Evolutionary conservation across 805 yeast genomes (phyloP), one percentile per base, ranked within the genome.

Genomic region (Tanozyma kutaoensis): DNA sequence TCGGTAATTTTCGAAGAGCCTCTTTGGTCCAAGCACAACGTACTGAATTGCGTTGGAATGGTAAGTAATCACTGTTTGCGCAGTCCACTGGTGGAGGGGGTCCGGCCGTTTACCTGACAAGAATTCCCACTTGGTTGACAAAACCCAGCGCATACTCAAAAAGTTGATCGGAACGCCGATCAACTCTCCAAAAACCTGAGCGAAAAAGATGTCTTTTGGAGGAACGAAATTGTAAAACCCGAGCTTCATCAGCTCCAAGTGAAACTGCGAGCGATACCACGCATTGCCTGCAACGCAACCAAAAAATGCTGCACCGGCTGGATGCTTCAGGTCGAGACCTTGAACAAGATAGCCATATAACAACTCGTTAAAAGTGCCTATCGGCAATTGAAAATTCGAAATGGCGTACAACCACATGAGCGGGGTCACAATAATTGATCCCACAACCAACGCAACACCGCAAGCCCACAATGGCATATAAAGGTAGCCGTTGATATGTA

Each of bases 181-280:
- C 11, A 65, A 27, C 34, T 66, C 71, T 2, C 75, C 75, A 36
- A 60, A 54, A 4, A 69, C 35, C 37, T 69, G 75, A 0, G 69
- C 64, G 23, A 63, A 47, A 33, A 70, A 69, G 7, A 69, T 64
- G 2, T 53, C 43, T 20, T 48, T 54, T 1, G 76, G 76, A 0
- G 74, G 72, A 11, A 69, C 39, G 34, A 62, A 62, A 43, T 62
- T 66, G 46, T 69, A 69, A 35, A 66, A 65, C 1, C 73, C 76
- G 5, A 68, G 46, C 35, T 66, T 62, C 50, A 62, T 58, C 39
- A 44, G 42, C 23, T 45, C 45, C 31, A 48, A 34, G 31, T 45
- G 46, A 30, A 42, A 62, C 35, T 66, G 70, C 0, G 71, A 68
- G 19, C 71, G 37, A 32, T 63, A 63, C 69, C 69, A 63, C 2